Conservation (phyloP, 306 rosid genomes). For the Cucumis cinereus region DNA sequence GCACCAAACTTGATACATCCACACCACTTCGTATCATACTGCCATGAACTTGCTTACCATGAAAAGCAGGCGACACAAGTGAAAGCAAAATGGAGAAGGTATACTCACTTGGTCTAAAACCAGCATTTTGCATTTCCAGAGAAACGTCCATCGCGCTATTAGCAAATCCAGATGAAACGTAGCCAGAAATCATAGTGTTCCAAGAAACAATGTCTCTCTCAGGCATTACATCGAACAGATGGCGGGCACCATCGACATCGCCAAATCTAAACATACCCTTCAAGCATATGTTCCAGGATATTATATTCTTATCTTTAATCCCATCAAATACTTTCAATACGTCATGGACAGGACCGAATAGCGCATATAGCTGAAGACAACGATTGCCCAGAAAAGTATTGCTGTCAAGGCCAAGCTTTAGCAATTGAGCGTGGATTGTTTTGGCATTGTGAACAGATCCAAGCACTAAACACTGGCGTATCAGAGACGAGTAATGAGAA, state of each 20-base stretch:
- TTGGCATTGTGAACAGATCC: slow-evolving; percentile 27
- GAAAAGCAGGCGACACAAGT: slow-evolving; percentile 23
- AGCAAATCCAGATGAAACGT: slow-evolving; percentile 27
- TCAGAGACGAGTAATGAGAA: slow-evolving; percentile 35
- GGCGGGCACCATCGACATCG: slow-evolving; percentile 24
- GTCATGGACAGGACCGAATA: slow-evolving; percentile 33
- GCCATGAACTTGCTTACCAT: slow-evolving; percentile 65
- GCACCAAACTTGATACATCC: slow-evolving; percentile 39
- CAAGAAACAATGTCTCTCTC: slow-evolving; percentile 63
- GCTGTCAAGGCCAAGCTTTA: slow-evolving; percentile 52
- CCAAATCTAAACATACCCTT: slow-evolving; percentile 42
- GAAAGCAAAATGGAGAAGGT: slow-evolving; percentile 58
- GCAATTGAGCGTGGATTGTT: slow-evolving; percentile 45
- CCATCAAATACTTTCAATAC: slow-evolving; percentile 42
- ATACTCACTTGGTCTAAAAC: slow-evolving; percentile 49
- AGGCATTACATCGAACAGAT: slow-evolving; percentile 61
- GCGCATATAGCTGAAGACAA: slow-evolving; percentile 38
- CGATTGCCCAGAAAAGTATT: slow-evolving; percentile 65
- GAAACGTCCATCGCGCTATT: slow-evolving; percentile 32
- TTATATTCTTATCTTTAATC: slow-evolving; percentile 40
- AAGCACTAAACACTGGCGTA: slow-evolving; percentile 28
- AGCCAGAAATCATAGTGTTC: slow-evolving; percentile 66
- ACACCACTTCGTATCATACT: slow-evolving; percentile 36
- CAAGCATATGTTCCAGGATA: slow-evolving; percentile 55
- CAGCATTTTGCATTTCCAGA: slow-evolving; percentile 41